Base-by-base conservation (phyloP, 805 yeast genomes). In the Candida arabinofermentans region DNA sequence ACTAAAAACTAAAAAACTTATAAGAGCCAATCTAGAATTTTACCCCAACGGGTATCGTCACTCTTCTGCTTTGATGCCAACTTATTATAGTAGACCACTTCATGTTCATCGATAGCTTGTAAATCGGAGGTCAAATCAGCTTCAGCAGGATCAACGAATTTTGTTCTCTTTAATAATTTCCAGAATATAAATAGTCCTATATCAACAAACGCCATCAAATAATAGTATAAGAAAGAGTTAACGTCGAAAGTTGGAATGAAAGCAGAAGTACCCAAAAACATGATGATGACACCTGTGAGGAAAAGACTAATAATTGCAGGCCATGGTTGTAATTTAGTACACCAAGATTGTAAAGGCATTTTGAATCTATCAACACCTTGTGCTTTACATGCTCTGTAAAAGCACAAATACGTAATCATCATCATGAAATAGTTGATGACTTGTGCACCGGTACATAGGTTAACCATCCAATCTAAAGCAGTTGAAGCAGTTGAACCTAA, bases 251-350 rank as follows among this genome's bases (percentile, higher is more conserved):
- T 5, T 29, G 32, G 32, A 14, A 29, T 29, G 19, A 29, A 29
- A 5, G 32, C 32, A 16, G 32, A 29, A n/a, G 32, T 14, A 29
- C 32, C 32, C 14, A 29, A 16, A 19, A 29, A 29, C 9, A 14
- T 29, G 16, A 29, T 29, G 18, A 29, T n/a, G 18, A 29, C 14
- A 14, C 32, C 32, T 4, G 32, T 29, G 10, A 29, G 6, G 16
- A 29, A 7, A 8, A 29, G 16, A 14, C 19, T 16, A 14, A 14
- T 7, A 29, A 29, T 29, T 14, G 32, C 32, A 29, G 32, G 32
- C 32, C 32, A 29, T 12, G 32, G 32, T 29, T 29, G 32, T 16
- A 29, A 29, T 29, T 29, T 29, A 29, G 32, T 29, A 14, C 32
- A 29, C 32, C 32, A 29, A 5, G 19, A 14, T 29, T 29, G 32